Evolutionary conservation across 306 rosid genomes (phyloP), one percentile per base, ranked within the genome.

Genomic region (Nissolia schottii): DNA sequence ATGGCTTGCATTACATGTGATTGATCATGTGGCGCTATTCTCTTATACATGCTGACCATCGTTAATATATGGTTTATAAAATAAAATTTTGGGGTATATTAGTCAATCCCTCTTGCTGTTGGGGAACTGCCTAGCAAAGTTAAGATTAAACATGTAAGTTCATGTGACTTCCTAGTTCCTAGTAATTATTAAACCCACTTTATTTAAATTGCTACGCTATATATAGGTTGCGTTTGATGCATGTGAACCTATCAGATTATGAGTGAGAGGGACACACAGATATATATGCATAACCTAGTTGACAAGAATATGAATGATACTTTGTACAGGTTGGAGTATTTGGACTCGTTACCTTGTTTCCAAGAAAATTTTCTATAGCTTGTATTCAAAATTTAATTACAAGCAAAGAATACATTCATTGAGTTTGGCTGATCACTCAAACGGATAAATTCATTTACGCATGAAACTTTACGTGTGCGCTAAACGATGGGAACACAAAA

Each of bases 21-120:
- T 48, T 23, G 50, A 65, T 51, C 85, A 81, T 77, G 85, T 81
- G 79, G 54, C 25, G 7, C 72, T 67, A 72, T 81, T 77, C 64
- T 66, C 24, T 7, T 13, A 9, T 49, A 16, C 67, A 50, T 58
- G 55, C 40, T 25, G 25, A 66, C 59, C 67, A 71, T 40, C 50
- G 31, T 40, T 64, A 56, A 4, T 28, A 20, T 66, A 38, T 38
- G 66, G 40, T 40, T n/a, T 48, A 57, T 64, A 37, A 32, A 71
- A 41, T 37, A 10, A 71, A 77, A 29, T 18, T 45, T 49, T 29
- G 29, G 43, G 23, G 16, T 53, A 27, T 41, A 32, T 34, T 45
- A 28, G 54, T 70, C 57, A 74, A 62, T 37, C 25, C 23, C 15
- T 13, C 16, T 51, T 62, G 11, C 15, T 59, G 77, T 23, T 78